Base-by-base conservation (phyloP, 2,329 filamentous ascomycete species). In the Coniochaeta pulveracea region DNA sequence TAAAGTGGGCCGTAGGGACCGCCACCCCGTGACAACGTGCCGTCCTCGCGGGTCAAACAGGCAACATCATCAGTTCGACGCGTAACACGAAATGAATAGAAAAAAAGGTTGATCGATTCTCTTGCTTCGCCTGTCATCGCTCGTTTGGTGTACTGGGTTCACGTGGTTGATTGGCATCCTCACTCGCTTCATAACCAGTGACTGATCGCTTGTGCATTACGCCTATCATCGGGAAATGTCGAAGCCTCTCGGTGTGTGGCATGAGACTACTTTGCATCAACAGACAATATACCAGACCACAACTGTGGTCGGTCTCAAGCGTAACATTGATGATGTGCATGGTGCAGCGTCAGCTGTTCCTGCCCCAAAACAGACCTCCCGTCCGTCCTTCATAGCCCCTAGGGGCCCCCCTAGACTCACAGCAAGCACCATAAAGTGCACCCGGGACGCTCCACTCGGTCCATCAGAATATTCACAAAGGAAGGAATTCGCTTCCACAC, bases 381-480 rank as follows among this genome's bases (percentile, higher is more conserved):
- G 15, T 10, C 21, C 34, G 25, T 37, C 27, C 8, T 38, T 36
- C 12, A 30, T 33, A n/a, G 26, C 37, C 7, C 40, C 23, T 17
- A 29, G 22, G 21, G 42, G 28, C 25, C 40, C 26, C 7, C 40
- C 43, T 2, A 35, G 38, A 8, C 44, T 54, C 14, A 35, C 33
- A n/a, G 47, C 47, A 19, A 48, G 49, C 26, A 27, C 34, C 5
- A 49, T 51, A 31, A 25, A 36, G 17, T 25, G 27, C 11, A 17
- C 35, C 23, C 36, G 37, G 9, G 30, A 29, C 19, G 14, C 18
- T 9, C 14, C 19, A 8, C 12, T 30, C 5, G 26, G 15, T 6
- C 34, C 54, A 3, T 66, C 66, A 11, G 69, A 76, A 38, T 75
- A 75, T 46, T 68, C 72, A 0, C 76, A 80, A 46, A 61, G 74